Evolutionary conservation across 2,329 filamentous ascomycete species (phyloP).

Genomic region (Pestalotiopsis sp.): DNA sequence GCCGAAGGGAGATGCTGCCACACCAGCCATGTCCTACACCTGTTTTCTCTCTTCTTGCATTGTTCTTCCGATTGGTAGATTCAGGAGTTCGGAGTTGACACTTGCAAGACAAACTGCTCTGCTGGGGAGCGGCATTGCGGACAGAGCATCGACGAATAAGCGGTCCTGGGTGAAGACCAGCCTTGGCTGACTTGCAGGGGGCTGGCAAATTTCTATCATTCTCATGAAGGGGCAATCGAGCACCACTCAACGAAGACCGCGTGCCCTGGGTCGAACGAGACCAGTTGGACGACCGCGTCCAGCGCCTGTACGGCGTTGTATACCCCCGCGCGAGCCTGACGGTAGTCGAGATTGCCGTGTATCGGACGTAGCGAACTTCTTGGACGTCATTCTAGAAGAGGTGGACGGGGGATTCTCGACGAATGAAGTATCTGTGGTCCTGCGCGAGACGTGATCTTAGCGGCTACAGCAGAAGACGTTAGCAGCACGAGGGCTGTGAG

Average conservation of each 20-base stretch:
- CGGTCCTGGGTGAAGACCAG: not conserved
- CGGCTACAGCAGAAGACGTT: not conserved
- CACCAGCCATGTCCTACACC: not conserved
- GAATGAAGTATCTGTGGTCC: slow-evolving; percentile 89
- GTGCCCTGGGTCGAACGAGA: slow-evolving; percentile 45
- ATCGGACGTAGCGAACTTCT: slow-evolving; percentile 42
- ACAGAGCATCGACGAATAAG: not conserved
- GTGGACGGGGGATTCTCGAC: slow-evolving; percentile 79
- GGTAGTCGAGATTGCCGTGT: slow-evolving; percentile 48
- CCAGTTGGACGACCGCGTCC: slow-evolving; percentile 45
- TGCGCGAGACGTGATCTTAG: slow-evolving; percentile 31
- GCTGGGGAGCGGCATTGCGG: not conserved
- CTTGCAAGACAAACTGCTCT: not conserved
- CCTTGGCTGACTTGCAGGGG: not conserved
- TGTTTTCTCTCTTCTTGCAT: not conserved
- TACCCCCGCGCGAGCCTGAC: slow-evolving; percentile 40
- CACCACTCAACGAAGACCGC: slow-evolving; percentile 42
- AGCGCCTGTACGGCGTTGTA: slow-evolving; percentile 33
- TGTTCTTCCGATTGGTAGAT: not conserved
- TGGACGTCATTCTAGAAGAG: slow-evolving; percentile 49
- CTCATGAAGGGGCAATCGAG: not conserved
- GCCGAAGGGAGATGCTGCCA: not conserved
- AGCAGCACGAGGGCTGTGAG: not conserved
- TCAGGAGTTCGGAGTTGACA: not conserved
- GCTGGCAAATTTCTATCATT: not conserved